Conservation (phyloP, 768 basidiomycete species). For the Antrodiella citrinella region DNA sequence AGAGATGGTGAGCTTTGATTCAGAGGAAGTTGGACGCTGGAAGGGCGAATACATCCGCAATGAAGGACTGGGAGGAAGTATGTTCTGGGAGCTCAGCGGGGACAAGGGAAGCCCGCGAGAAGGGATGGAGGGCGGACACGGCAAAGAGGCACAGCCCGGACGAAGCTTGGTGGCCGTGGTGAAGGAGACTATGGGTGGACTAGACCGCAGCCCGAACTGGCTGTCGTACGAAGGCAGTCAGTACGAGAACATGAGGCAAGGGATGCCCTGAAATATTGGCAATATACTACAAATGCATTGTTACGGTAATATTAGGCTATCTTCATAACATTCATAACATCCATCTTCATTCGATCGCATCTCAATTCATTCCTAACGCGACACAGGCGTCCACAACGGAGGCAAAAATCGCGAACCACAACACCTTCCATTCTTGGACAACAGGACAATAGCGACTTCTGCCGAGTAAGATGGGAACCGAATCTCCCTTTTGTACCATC, state of each 20-base stretch:
- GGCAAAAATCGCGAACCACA: neutral
- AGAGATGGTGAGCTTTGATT: constrained; percentile 84
- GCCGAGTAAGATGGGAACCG: neutral
- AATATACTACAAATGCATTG: neutral
- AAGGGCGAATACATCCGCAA: constrained; percentile 79
- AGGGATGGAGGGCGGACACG: constrained; percentile 66
- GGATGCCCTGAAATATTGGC: constrained; percentile 36
- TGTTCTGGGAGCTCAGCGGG: constrained; percentile 92
- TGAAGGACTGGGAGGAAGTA: constrained; percentile 78
- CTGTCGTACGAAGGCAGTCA: constrained; percentile 66
- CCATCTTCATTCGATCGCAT: too few species aligned
- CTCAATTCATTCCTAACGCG: too few species aligned
- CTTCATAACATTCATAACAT: too few species aligned
- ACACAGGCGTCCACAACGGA: neutral
- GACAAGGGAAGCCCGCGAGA: constrained; percentile 67
- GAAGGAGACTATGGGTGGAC: constrained; percentile 67
- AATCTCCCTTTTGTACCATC: too few species aligned
- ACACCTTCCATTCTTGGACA: neutral
- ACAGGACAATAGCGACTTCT: neutral
- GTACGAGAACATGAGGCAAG: constrained; percentile 73
- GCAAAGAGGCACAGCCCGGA: constrained; percentile 68
- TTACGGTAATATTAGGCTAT: neutral
- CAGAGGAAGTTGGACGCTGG: constrained; percentile 53
- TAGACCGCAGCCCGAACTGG: constrained; percentile 76
- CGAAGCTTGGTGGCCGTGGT: constrained; percentile 66